A percentile compares a stretch with the other conserved stretches of the same genome.
These are phyloP conservation scores for Yarrowia sp. DNA, from an alignment of 805 yeast genomes.

Conservation along the genomic window DNA sequence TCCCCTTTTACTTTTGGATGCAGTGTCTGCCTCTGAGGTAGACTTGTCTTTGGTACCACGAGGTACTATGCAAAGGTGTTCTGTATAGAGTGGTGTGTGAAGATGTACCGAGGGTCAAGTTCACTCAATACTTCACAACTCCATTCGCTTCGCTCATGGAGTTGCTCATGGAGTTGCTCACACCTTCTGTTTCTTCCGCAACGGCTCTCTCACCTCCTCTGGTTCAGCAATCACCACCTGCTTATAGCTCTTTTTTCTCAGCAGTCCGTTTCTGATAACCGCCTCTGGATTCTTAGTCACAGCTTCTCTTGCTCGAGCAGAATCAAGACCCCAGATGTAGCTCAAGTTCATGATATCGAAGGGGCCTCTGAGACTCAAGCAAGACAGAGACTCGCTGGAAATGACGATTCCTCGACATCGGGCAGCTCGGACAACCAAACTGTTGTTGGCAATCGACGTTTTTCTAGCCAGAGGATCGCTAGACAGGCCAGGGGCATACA, in stretches of 20 bases:
- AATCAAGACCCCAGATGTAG: conserved; percentile 72
- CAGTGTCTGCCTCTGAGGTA: too few relatives aligned
- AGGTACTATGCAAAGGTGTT: too few relatives aligned
- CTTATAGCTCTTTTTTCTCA: conserved; percentile 76
- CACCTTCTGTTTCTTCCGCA: conserved; percentile 33
- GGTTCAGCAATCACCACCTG: conserved; percentile 57
- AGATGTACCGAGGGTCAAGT: too few relatives aligned
- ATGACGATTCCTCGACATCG: conserved; percentile 80
- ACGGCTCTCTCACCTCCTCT: conserved; percentile 13
- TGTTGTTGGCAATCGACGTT: conserved; percentile 71
- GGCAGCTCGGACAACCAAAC: conserved; percentile 79
- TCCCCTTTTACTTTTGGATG: too few relatives aligned
- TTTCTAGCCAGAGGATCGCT: conserved; percentile 55
- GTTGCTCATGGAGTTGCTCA: background rate
- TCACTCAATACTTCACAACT: too few relatives aligned
- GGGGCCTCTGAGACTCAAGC: conserved; percentile 65
- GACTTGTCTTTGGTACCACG: too few relatives aligned
- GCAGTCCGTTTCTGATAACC: conserved; percentile 74
- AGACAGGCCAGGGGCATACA: conserved; percentile 54
- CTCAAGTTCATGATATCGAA: conserved; percentile 73
- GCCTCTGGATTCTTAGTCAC: conserved; percentile 66
- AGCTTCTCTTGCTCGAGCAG: conserved; percentile 64
- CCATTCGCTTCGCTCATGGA: too few relatives aligned
- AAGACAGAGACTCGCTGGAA: conserved; percentile 71
- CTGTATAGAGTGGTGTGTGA: too few relatives aligned